These are phyloP conservation scores for Lasiodiplodia sp. DNA, from an alignment of 2,329 filamentous ascomycete genomes.

Conservation along the genomic window DNA sequence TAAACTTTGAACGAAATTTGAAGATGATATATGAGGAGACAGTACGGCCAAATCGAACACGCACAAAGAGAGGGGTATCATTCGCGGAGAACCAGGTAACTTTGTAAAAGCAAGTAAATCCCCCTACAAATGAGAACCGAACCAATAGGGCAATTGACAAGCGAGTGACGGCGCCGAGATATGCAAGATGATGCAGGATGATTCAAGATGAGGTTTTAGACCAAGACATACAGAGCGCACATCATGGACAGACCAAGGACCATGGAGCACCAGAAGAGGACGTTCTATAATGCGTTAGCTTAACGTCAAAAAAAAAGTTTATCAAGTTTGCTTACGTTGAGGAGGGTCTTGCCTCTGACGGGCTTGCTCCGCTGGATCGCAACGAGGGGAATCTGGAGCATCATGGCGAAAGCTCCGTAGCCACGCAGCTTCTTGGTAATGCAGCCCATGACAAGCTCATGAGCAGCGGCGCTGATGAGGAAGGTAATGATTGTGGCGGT, in stretches of 20 bases:
- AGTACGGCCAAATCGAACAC: constrained; percentile 12
- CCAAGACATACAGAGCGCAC: constrained; percentile 50
- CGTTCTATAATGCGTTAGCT: constrained; percentile 61
- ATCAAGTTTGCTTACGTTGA: constrained; percentile 61
- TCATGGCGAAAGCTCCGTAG: constrained; percentile 93
- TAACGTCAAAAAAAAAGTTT: constrained; percentile 29
- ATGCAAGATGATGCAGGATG: constrained; percentile 19
- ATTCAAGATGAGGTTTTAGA: constrained; percentile 33
- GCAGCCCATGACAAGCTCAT: constrained; percentile 96
- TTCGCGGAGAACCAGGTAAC: constrained; percentile 23
- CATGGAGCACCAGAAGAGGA: constrained; percentile 92
- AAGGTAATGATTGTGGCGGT: constrained; percentile 91
- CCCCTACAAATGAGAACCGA: constrained; percentile 14
- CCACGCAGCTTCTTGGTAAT: constrained; percentile 96
- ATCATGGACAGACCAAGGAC: constrained; percentile 68
- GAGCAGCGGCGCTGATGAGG: constrained; percentile 84
- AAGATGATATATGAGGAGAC: background rate
- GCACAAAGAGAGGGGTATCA: constrained; percentile 17
- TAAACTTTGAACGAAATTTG: background rate
- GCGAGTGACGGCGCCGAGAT: constrained; percentile 14
- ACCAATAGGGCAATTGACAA: background rate
- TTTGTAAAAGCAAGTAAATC: constrained; percentile 16
- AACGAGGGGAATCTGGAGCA: constrained; percentile 96
- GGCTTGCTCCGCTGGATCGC: constrained; percentile 82
- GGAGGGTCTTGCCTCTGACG: constrained; percentile 74